Percentiles rank a stretch among this genome's conserved stretches.
Evolutionary conservation across 768 basidiomycete species (phyloP).

Genomic region (Hericium alpestre): DNA sequence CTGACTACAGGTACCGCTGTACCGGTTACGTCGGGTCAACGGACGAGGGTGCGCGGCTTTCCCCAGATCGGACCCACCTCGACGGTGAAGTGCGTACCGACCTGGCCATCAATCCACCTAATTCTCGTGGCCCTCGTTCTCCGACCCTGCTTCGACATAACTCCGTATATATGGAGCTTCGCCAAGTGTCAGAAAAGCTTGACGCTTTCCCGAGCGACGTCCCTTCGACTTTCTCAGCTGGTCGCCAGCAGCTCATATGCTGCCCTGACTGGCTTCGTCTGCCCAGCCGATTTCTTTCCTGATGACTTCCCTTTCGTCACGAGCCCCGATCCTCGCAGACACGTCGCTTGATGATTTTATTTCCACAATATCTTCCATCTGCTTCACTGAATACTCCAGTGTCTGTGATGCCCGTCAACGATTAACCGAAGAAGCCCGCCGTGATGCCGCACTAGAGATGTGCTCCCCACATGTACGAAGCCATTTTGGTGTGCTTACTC

Average conservation of each 20-base stretch:
- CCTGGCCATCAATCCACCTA: slow-evolving; percentile 5
- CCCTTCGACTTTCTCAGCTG: slow-evolving; percentile 5
- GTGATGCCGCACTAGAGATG: background rate
- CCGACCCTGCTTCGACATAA: slow-evolving; percentile 7
- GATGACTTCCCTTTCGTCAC: background rate
- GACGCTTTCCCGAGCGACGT: slow-evolving; percentile 1
- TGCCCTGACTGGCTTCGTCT: background rate
- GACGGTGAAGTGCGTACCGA: slow-evolving; percentile 6
- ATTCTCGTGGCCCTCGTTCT: slow-evolving; percentile 6
- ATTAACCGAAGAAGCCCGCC: background rate
- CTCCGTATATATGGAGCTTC: slow-evolving; percentile 4
- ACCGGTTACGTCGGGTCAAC: slow-evolving; percentile 6
- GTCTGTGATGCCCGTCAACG: background rate
- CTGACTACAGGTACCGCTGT: slow-evolving; percentile 8
- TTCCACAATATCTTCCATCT: background rate
- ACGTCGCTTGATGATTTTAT: background rate
- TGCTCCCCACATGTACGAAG: background rate
- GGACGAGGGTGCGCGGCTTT: slow-evolving; percentile 5
- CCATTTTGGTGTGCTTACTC: background rate
- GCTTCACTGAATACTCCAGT: background rate
- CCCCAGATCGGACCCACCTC: slow-evolving; percentile 6
- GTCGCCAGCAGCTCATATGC: background rate
- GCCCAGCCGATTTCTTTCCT: background rate
- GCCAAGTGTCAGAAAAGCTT: slow-evolving; percentile 3
- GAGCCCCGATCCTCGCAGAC: background rate